A percentile compares a stretch with the other conserved stretches of the same genome.
Conservation (phyloP, 2,329 filamentous ascomycete species). For the Colletotrichum noveboracense region DNA sequence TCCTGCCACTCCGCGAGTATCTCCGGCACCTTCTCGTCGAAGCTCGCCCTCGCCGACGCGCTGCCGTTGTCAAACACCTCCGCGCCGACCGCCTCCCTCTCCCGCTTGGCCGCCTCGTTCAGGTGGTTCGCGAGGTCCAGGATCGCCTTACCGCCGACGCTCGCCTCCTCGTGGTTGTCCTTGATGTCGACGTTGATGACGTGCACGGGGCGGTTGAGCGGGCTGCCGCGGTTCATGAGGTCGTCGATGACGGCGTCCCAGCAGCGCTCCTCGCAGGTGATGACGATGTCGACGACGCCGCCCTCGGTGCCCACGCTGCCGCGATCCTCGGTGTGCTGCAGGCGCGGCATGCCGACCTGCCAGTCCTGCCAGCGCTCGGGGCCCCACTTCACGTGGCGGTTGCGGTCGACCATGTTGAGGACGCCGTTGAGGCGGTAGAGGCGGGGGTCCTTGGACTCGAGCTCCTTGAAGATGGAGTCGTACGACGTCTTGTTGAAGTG, state of each 20-base stretch:
- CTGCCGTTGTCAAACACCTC: conserved; percentile 73
- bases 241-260: conserved; percentile 99
- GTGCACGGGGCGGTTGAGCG: conserved; percentile 91
- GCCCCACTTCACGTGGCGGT: conserved; percentile 90
- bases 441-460: conserved; percentile 82
- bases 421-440: conserved; percentile 93
- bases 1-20: conserved; percentile 94
- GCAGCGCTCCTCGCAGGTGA: conserved; percentile 96
- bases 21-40: conserved; percentile 93
- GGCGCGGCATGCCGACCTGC: conserved; percentile 82
- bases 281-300: conserved; percentile 90
- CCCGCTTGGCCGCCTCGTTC: conserved; percentile 80
- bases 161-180: conserved; percentile 96
- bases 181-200: conserved; percentile 99
- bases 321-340: conserved; percentile 77
- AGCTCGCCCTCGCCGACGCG: conserved; percentile 72
- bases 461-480: conserved; percentile 90
- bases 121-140: conserved; percentile 87
- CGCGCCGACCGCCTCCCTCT: conserved; percentile 70
- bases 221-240: conserved; percentile 81
- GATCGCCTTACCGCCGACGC: conserved; percentile 89
- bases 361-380: conserved; percentile 99
- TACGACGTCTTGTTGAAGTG: conserved; percentile 98
- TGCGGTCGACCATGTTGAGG: conserved; percentile 93
- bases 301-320: conserved; percentile 84